phyloP scores from a whole-genome alignment of 495 filamentous ascomycete genomes.

The Penicillium antarcticum region DNA sequence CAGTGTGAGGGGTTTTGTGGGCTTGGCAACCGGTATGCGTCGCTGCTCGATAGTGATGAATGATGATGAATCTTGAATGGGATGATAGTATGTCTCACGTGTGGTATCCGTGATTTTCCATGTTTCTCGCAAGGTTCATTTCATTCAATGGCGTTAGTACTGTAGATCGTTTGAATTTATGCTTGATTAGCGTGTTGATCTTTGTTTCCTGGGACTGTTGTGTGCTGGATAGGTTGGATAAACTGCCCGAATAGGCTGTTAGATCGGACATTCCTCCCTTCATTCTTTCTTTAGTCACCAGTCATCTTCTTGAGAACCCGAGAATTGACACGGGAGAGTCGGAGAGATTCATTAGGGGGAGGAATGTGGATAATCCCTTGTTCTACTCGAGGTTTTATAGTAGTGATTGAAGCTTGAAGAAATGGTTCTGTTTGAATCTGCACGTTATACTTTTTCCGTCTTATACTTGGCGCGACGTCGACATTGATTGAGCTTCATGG shows the following conservation, averaged over 20 bases:
- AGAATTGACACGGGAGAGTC: not conserved
- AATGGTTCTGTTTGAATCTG: too few relatives aligned
- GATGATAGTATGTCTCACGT: slow-evolving; percentile 4
- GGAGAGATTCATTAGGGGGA: not conserved
- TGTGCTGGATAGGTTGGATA: not conserved
- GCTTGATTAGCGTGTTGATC: not conserved
- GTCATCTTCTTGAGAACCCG: not conserved
- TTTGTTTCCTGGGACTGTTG: not conserved
- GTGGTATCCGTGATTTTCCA: not conserved
- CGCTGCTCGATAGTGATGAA: slow-evolving; percentile 10
- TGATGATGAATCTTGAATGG: not conserved
- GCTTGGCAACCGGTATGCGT: slow-evolving; percentile 34
- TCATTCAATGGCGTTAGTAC: not conserved
- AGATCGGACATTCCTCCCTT: slow-evolving; percentile 24
- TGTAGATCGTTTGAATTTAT: not conserved
- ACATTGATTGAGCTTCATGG: not conserved
- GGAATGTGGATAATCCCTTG: slow-evolving; percentile 29
- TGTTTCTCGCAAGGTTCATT: not conserved
- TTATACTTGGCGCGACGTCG: too few relatives aligned
- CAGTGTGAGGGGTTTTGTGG: slow-evolving; percentile 30
- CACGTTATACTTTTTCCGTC: too few relatives aligned
- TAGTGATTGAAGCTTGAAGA: too few relatives aligned
- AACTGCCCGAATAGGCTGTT: not conserved
- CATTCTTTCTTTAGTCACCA: slow-evolving; percentile 19
- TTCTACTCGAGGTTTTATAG: slow-evolving; percentile 3